Evolutionary conservation across 306 rosid species (phyloP), one percentile per base, ranked within the genome.

Genomic region (Cucumis hystrix): DNA sequence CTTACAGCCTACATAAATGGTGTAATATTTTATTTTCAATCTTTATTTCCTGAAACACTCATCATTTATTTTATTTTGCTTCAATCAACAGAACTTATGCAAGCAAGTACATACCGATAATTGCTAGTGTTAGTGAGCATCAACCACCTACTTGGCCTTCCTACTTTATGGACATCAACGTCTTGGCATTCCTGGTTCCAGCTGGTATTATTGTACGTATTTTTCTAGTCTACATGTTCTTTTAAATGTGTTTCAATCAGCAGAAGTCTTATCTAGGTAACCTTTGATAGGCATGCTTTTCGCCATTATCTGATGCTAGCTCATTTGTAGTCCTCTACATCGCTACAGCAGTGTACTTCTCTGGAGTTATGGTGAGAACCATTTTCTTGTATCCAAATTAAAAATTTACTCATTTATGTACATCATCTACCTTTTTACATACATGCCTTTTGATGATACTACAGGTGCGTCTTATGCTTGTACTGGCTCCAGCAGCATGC

Each of bases 61-160:
- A 61, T 63, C 65, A 16, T 79, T 62, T 59, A 66, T 47, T 25
- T 72, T 55, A 51, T 57, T 52, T 66, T 64, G 49, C 56, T 80
- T 81, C 68, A 55, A 80, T 84, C 43, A 65, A 66, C 98, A 96
- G 99, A 77, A 96, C 99, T 60, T 96, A 96, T 87, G 99, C 99
- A 73, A 96, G 99, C 97, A 96, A 96, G 89, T 96, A 96, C 85
- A 96, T 96, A 70, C 99, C 99, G 45, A 96, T 96, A 87, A 96
- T 96, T 85, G 99, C 99, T 82, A 96, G 99, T 81, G 99, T 96
- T 82, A 96, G 99, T 78, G 99, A 96, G 91, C 99, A 96, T 83
- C 99, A 96, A 82, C 99, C 99, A 0, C 99, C 99, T 70, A 96
- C 99, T 55, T 96, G 99, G 99, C 99, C 99, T 85, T 96, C 99